Percentiles rank a stretch among this genome's conserved stretches.
phyloP scores from a whole-genome alignment of 1,284 basidiomycete genomes.

The Tilletia walkeri region DNA sequence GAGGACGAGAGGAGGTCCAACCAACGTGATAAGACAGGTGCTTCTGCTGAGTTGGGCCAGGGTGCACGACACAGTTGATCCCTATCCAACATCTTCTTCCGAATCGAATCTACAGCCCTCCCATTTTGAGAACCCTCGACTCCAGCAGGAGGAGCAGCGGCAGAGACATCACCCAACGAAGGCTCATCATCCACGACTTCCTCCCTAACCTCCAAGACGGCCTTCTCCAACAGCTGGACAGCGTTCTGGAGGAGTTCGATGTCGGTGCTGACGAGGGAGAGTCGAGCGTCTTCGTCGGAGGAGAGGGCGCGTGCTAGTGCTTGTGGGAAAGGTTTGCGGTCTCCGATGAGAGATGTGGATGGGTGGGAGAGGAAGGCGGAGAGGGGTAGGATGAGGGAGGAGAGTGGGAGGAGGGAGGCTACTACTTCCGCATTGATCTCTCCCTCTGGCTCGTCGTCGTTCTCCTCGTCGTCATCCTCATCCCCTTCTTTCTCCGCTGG shows the following conservation, averaged over 20 bases:
- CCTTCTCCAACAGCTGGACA: slow-evolving; percentile 32
- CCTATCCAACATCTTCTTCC: slow-evolving; percentile 3
- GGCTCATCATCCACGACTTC: background rate
- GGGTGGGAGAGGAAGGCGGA: background rate
- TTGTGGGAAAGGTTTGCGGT: background rate
- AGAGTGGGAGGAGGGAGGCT: background rate
- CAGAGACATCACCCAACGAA: background rate
- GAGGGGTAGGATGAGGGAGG: slow-evolving; percentile 12
- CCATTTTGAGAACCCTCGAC: background rate
- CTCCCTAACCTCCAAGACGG: slow-evolving; percentile 9
- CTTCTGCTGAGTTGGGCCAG: background rate
- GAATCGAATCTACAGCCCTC: background rate
- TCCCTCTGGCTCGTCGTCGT: background rate
- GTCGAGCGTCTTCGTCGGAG: slow-evolving; percentile 8
- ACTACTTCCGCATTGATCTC: background rate
- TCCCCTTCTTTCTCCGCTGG: background rate
- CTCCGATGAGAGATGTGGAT: background rate
- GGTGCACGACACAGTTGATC: background rate
- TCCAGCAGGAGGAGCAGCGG: background rate
- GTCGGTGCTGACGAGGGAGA: slow-evolving; percentile 33
- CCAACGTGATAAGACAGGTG: background rate
- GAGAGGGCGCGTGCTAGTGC: slow-evolving; percentile 6
- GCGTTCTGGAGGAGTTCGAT: slow-evolving; percentile 34
- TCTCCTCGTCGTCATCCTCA: slow-evolving; percentile 26
- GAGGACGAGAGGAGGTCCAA: background rate